phyloP scores from a whole-genome alignment of 2,329 filamentous ascomycete genomes.

The Fusarium nanum region DNA sequence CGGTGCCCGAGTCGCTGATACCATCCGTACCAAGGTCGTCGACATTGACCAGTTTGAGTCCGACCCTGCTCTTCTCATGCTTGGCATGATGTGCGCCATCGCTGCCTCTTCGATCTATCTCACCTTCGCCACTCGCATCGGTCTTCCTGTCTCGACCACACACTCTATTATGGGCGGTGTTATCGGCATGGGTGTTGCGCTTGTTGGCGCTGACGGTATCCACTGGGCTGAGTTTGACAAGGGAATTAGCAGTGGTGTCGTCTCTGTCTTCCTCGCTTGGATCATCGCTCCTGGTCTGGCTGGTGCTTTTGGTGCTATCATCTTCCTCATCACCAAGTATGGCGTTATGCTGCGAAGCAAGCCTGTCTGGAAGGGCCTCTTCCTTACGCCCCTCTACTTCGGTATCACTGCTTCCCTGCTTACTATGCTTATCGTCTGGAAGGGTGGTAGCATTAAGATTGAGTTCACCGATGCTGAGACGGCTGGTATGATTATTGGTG shows the following conservation, averaged over 20 bases:
- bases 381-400: conserved; percentile 67
- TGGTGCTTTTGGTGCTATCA: conserved; percentile 64
- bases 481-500: conserved; percentile 65
- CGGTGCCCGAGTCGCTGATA: conserved; percentile 69
- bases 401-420: conserved; percentile 65
- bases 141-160: conserved; percentile 70
- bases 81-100: conserved; percentile 69
- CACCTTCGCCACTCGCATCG: conserved; percentile 64
- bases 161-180: conserved; percentile 71
- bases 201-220: conserved; percentile 62
- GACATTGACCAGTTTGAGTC: conserved; percentile 59
- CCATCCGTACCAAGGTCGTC: conserved; percentile 72
- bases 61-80: conserved; percentile 67
- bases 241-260: conserved; percentile 53
- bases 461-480: conserved; percentile 55
- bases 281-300: conserved; percentile 69
- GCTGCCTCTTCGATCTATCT: conserved; percentile 66
- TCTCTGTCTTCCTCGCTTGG: conserved; percentile 71
- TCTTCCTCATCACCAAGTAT: conserved; percentile 69
- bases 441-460: conserved; percentile 60
- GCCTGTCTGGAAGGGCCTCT: conserved; percentile 65
- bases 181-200: conserved; percentile 69
- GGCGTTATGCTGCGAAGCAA: conserved; percentile 66
- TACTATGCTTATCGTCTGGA: conserved; percentile 71
- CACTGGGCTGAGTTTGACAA: conserved; percentile 64